Evolutionary conservation across 176 grass and related monocot genomes (phyloP).

Genomic region (Hordeum marinum): DNA sequence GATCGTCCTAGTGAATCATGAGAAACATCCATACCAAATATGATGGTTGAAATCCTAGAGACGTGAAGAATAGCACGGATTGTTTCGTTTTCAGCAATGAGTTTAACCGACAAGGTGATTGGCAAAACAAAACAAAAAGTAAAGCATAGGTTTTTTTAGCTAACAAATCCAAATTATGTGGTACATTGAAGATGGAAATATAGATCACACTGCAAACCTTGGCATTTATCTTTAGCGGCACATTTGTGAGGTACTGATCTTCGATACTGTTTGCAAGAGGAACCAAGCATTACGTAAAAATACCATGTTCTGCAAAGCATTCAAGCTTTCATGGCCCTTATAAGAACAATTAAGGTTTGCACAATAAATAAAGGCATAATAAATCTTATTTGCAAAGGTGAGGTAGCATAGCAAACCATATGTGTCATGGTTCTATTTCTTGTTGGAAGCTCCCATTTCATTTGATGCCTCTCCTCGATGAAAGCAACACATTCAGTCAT

Average conservation of each 20-base stretch:
- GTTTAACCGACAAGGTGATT: neutral
- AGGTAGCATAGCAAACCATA: neutral
- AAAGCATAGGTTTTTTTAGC: neutral
- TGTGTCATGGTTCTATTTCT: slow-evolving; percentile 44
- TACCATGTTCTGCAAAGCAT: slow-evolving; percentile 35
- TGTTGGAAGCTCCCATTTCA: neutral
- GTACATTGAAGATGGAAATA: neutral
- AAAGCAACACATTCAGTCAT: slow-evolving; percentile 4
- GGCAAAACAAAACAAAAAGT: neutral
- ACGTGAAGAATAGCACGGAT: too few species aligned
- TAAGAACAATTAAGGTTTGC: neutral
- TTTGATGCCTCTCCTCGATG: slow-evolving; percentile 34
- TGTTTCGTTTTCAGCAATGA: too few species aligned
- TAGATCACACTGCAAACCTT: slow-evolving; percentile 34
- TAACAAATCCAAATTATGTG: neutral
- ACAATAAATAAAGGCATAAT: neutral
- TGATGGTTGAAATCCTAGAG: too few species aligned
- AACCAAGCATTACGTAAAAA: slow-evolving; percentile 56
- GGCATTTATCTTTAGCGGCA: slow-evolving; percentile 60
- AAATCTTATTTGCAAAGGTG: neutral
- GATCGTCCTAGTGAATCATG: slow-evolving; percentile 6
- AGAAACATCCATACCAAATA: too few species aligned
- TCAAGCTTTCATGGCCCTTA: slow-evolving; percentile 61
- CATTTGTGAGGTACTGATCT: slow-evolving; percentile 58
- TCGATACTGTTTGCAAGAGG: slow-evolving; percentile 15